phyloP scores from a whole-genome alignment of 2,329 filamentous ascomycete genomes.

The Phyllosticta citrichinensis region DNA sequence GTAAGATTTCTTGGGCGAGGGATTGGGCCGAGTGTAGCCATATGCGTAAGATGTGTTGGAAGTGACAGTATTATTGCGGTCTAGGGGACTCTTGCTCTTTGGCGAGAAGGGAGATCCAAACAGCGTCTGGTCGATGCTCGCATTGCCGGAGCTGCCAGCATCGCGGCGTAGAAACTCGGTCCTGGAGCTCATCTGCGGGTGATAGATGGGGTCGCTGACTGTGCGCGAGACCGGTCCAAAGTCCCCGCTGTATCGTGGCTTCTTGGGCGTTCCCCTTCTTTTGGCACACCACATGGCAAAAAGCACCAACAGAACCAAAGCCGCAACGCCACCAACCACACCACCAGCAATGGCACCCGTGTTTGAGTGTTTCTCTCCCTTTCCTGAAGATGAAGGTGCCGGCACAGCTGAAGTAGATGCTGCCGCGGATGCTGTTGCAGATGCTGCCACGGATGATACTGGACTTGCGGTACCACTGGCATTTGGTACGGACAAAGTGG shows the following conservation, averaged over 20 bases:
- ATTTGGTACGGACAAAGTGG: neutral
- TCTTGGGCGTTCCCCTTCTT: conserved; percentile 18
- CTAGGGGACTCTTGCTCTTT: conserved; percentile 16
- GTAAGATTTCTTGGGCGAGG: conserved; percentile 4
- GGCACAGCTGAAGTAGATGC: conserved; percentile 18
- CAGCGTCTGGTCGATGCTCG: conserved; percentile 18
- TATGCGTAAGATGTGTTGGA: conserved; percentile 1
- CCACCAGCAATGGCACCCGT: conserved; percentile 27
- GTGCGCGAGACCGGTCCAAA: conserved; percentile 27
- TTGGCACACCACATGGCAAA: conserved; percentile 25
- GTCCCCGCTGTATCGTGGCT: conserved; percentile 27
- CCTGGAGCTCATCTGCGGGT: conserved; percentile 24
- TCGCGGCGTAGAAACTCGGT: conserved; percentile 28
- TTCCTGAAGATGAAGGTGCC: neutral
- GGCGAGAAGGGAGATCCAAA: conserved; percentile 19
- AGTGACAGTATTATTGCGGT: conserved; percentile 19
- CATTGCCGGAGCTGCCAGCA: conserved; percentile 17
- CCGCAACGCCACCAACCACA: conserved; percentile 27
- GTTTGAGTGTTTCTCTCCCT: conserved; percentile 7
- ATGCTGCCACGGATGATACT: conserved; percentile 3
- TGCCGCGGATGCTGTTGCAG: conserved; percentile 16
- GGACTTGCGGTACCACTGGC: neutral
- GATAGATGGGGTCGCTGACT: conserved; percentile 31
- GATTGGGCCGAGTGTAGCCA: conserved; percentile 1
- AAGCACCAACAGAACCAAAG: conserved; percentile 24